phyloP scores from a whole-genome alignment of 2,329 filamentous ascomycete species.

The Lecanicillium sp. region DNA sequence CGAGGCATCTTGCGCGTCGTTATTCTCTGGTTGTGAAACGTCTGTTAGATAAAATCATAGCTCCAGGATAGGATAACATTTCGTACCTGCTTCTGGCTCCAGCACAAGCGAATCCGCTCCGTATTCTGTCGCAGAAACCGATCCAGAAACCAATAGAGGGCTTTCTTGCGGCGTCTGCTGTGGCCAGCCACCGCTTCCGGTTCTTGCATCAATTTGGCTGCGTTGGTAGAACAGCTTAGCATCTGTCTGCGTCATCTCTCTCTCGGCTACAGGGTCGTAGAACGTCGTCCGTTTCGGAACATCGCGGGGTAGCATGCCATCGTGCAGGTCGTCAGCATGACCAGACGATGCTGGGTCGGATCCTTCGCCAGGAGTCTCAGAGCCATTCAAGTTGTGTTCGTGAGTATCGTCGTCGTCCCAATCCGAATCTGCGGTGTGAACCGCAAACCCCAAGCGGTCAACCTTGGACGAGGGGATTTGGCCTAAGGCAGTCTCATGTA shows the following conservation, averaged over 20 bases:
- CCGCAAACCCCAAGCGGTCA: conserved; percentile 10
- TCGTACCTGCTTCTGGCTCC: conserved; percentile 19
- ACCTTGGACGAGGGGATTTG: neutral
- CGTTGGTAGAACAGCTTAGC: conserved; percentile 94
- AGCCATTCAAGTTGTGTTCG: conserved; percentile 8
- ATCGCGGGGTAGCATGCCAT: conserved; percentile 55
- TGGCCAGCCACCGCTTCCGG: conserved; percentile 27
- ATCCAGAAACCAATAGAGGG: conserved; percentile 32
- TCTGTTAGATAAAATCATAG: conserved; percentile 30
- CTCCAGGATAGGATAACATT: conserved; percentile 9
- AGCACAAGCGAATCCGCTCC: conserved; percentile 26
- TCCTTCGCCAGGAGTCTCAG: conserved; percentile 14
- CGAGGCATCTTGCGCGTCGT: neutral
- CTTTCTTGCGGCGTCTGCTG: conserved; percentile 39
- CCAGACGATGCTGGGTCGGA: conserved; percentile 13
- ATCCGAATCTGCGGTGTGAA: conserved; percentile 13
- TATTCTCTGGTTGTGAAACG: neutral
- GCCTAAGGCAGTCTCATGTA: no score
- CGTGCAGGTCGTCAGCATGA: conserved; percentile 29
- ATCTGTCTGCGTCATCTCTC: conserved; percentile 88
- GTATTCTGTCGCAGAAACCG: conserved; percentile 26
- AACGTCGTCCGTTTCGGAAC: conserved; percentile 69
- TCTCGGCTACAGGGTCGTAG: conserved; percentile 90
- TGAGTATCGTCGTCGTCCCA: conserved; percentile 11
- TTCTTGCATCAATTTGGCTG: conserved; percentile 58